Evolutionary conservation across 768 basidiomycete species (phyloP).

Genomic region (Boletus sensibilis): DNA sequence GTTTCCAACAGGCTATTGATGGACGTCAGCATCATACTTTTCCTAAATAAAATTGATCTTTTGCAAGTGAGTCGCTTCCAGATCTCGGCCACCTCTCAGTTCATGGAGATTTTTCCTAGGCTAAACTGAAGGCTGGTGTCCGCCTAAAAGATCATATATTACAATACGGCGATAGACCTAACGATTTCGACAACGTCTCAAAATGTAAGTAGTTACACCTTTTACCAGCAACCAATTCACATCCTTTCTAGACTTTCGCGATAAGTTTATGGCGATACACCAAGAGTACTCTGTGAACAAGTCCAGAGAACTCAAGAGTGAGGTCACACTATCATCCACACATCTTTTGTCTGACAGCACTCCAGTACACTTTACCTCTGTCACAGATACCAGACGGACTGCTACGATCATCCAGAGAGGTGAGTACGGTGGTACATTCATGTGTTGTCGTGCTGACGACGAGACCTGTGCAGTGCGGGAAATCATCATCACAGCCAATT

Average conservation of each 20-base stretch:
- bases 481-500: constrained; percentile 65
- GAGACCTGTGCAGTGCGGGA: constrained; percentile 51
- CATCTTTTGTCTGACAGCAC: constrained; percentile 7
- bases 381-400: constrained; percentile 77
- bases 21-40: constrained; percentile 76
- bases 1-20: constrained; percentile 71
- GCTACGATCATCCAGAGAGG: constrained; percentile 72
- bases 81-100: neutral
- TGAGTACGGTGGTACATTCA: constrained; percentile 33
- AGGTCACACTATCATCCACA: constrained; percentile 22
- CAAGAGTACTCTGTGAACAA: constrained; percentile 67
- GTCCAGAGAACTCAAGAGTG: constrained; percentile 71
- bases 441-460: constrained; percentile 1
- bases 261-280: constrained; percentile 71
- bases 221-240: constrained; percentile 1
- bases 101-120: constrained; percentile 35
- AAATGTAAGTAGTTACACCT: constrained; percentile 52
- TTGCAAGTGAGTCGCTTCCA: constrained; percentile 49
- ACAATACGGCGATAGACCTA: constrained; percentile 70
- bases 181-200: constrained; percentile 74
- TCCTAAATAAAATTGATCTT: constrained; percentile 80
- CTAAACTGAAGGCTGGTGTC: constrained; percentile 76
- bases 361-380: constrained; percentile 75
- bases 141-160: constrained; percentile 66
- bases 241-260: constrained; percentile 57